Evolutionary conservation across 2,329 filamentous ascomycete genomes (phyloP), one percentile per base, ranked within the genome.

Genomic region (Fusarium fracticaudum): DNA sequence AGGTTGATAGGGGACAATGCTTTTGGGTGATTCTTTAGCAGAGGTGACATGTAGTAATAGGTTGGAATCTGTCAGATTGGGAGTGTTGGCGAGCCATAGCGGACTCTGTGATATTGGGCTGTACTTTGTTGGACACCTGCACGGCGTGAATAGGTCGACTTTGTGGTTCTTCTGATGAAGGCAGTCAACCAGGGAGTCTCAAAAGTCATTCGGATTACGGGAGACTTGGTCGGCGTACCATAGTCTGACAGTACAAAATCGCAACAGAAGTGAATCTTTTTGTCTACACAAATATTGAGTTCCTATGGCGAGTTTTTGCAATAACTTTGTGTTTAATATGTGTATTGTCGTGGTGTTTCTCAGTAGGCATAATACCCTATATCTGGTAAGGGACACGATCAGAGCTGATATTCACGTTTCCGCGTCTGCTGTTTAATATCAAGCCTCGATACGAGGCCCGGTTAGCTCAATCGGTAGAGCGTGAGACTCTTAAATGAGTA

Each of bases 401-500:
- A 5, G 13, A 37, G n/a, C 0, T 41, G 5, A 69, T 64, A 8
- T 64, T 29, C 0, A 35, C 5, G 31, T 14, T 6, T 35, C 0
- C 2, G 18, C 3, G 1, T 4, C 0, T 0, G 0, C 1, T 3
- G 1, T 17, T 22, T 6, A 69, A 45, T 8, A 41, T 10, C 18
- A 63, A 69, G 64, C 64, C 64, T 69, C 66, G 26, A 55, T 44
- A 51, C 37, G 58, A 68, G 62, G 81, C 81, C 81, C 79, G 81
- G 81, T 81, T 82, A 82, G 81, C 81, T 82, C 81, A 82, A 82
- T 82, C 81, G 81, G 81, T 91, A 92, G 90, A 92, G 90, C 90
- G 90, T 91, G 87, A 91, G 90, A 91, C 90, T 91, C 90, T 89
- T 88, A 88, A 47, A 47, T 44, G 74, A 77, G 74, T 75, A 72